These are phyloP conservation scores for Aspergillus fijiensis DNA, from an alignment of 2,329 filamentous ascomycete genomes.

Conservation along the genomic window DNA sequence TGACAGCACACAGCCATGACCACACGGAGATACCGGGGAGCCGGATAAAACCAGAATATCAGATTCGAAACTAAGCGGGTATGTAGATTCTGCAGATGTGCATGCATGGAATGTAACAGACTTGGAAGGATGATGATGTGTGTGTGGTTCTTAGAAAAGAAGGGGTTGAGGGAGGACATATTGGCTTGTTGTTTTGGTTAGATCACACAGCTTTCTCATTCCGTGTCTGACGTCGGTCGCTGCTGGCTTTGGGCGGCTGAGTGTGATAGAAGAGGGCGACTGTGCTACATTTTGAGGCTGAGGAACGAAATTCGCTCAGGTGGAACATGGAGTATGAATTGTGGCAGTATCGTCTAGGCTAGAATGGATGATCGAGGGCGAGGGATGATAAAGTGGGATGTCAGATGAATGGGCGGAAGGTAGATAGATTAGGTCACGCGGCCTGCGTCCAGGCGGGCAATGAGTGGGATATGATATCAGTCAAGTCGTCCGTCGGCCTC, in stretches of 20 bases:
- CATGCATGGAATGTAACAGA: no score
- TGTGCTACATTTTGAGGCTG: neutral
- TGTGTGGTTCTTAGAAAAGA: no score
- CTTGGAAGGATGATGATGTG: no score
- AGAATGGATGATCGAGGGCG: neutral
- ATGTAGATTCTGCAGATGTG: no score
- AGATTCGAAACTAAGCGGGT: no score
- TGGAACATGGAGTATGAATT: neutral
- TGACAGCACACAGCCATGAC: no score
- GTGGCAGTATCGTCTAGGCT: neutral
- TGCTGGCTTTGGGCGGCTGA: neutral
- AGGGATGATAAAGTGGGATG: neutral
- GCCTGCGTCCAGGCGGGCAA: neutral
- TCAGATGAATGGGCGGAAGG: neutral
- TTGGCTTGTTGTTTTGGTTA: neutral
- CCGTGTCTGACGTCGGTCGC: neutral
- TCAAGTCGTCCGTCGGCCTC: conserved; percentile 2
- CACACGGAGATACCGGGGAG: no score
- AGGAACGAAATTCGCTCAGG: neutral
- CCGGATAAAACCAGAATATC: no score
- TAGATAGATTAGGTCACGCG: neutral
- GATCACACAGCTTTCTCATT: neutral
- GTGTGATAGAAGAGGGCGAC: neutral
- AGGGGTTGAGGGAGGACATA: no score
- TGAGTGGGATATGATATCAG: neutral